Evolutionary conservation across 306 rosid species (phyloP), one percentile per base, ranked within the genome.

Genomic region (Spatholobus suberectus): DNA sequence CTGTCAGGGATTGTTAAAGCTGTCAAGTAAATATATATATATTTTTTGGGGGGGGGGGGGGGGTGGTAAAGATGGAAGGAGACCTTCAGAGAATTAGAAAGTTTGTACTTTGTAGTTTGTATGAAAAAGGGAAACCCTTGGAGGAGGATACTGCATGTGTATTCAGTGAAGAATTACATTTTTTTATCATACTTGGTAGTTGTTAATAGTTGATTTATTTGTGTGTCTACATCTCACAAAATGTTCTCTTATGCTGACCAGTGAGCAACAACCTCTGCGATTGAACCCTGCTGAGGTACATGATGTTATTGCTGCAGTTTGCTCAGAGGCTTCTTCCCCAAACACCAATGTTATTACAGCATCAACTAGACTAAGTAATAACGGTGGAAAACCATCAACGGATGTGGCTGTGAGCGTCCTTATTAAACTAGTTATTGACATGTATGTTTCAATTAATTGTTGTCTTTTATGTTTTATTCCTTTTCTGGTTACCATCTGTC

Each of bases 381-480:
- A 81, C 81, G 80, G 91, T 79, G 90, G 97, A 87, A 96, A 88
- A 87, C 97, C 98, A 41, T 94, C 98, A 17, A 91, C 94, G 84
- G 99, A 96, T 85, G 98, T 94, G 85, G 99, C 99, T 75, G 97
- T 91, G 86, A 96, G 99, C 94, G 99, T 96, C 89, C 97, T 96
- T 74, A 90, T 96, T 79, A 96, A 96, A 85, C 95, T 96, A 61
- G 90, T 96, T 17, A 92, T 96, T 88, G 99, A 96, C 97, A 96
- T 96, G 99, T 96, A 96, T 86, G 99, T 89, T 84, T 65, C 73
- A 17, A 76, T 80, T 76, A 75, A 70, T 63, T 77, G 57, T 81
- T 85, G 54, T 80, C 77, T 67, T 66, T 47, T 41, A 79, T 75
- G 52, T 65, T 76, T 84, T 63, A 66, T 29, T 78, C 74, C 43